Percentiles rank a stretch among this genome's conserved stretches.
Conservation (phyloP, 1,284 basidiomycete genomes). For the Rhodotorula sp. region DNA sequence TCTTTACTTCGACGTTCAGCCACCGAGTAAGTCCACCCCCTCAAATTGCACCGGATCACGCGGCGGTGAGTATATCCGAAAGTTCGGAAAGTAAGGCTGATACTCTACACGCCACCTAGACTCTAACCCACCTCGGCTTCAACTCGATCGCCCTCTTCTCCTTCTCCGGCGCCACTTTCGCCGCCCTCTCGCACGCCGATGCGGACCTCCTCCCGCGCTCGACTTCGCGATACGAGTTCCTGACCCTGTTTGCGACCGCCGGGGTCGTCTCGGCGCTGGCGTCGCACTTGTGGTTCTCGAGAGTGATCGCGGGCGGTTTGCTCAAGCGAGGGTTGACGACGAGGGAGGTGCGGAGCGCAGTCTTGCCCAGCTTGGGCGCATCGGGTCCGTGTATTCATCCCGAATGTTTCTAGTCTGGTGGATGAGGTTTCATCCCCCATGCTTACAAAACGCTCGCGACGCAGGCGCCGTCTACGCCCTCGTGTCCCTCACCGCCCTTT, state of each 20-base stretch:
- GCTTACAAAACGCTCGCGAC: neutral
- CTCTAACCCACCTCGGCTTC: constrained; percentile 35
- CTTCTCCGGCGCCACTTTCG: constrained; percentile 22
- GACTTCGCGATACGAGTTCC: constrained; percentile 39
- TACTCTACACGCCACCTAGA: neutral
- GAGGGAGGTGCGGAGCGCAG: neutral
- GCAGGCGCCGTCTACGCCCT: constrained; percentile 42
- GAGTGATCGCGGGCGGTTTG: constrained; percentile 13
- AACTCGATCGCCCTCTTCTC: constrained; percentile 40
- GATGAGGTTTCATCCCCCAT: too few relatives aligned
- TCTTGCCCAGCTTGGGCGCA: constrained; percentile 36
- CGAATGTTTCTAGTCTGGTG: too few relatives aligned
- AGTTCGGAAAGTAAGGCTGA: too few relatives aligned
- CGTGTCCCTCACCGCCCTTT: constrained; percentile 42
- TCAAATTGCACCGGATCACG: too few relatives aligned
- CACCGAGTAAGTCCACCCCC: constrained; percentile 21
- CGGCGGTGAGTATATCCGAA: too few relatives aligned
- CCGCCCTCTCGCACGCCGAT: constrained; percentile 9
- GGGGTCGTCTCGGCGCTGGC: constrained; percentile 28
- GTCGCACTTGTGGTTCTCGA: constrained; percentile 30
- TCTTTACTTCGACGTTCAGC: constrained; percentile 35
- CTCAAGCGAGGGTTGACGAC: neutral
- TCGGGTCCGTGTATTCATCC: constrained; percentile 15
- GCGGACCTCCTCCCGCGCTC: constrained; percentile 24
- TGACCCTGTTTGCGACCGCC: constrained; percentile 38